These are phyloP conservation scores for Fusarium devonianum DNA, from an alignment of 2,329 filamentous ascomycete species.

Conservation along the genomic window DNA sequence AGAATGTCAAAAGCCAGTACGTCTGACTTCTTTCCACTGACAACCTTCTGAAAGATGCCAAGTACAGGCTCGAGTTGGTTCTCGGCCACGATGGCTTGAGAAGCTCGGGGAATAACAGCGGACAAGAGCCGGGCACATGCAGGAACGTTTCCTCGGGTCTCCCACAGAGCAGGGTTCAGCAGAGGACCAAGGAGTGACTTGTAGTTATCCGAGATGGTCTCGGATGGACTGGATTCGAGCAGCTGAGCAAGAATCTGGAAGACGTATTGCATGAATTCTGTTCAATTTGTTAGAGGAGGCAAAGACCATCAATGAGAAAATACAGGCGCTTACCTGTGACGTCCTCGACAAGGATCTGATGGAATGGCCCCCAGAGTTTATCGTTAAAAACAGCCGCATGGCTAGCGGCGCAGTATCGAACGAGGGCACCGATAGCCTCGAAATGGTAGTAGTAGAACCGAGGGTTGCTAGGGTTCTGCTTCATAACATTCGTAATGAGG, in stretches of 20 bases:
- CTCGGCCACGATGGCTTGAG: conserved; percentile 74
- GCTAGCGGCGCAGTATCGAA: conserved; percentile 69
- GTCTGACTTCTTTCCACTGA: conserved; percentile 84
- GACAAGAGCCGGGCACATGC: conserved; percentile 85
- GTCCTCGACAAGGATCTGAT: conserved; percentile 79
- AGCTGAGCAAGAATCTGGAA: conserved; percentile 95
- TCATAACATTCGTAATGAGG: conserved; percentile 89
- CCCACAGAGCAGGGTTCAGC: conserved; percentile 85
- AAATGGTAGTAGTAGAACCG: conserved; percentile 99
- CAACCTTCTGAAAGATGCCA: conserved; percentile 94
- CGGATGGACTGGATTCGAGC: conserved; percentile 82
- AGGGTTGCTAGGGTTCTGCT: conserved; percentile 94
- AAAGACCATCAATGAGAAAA: neutral
- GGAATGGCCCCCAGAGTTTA: conserved; percentile 83
- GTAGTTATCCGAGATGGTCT: conserved; percentile 82
- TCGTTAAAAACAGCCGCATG: conserved; percentile 79
- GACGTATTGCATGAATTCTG: conserved; percentile 94
- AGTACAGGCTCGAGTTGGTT: conserved; percentile 87
- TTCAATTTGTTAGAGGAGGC: conserved; percentile 41
- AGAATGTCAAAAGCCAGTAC: conserved; percentile 87
- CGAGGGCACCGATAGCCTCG: conserved; percentile 88
- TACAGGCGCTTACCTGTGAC: conserved; percentile 68
- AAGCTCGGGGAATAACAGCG: conserved; percentile 81
- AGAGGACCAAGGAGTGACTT: conserved; percentile 79
- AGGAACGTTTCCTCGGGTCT: conserved; percentile 90